Percentiles rank a stretch among this genome's conserved stretches.
These are phyloP conservation scores for Malus domestica DNA, from an alignment of 306 rosid species.

Conservation along the genomic window DNA sequence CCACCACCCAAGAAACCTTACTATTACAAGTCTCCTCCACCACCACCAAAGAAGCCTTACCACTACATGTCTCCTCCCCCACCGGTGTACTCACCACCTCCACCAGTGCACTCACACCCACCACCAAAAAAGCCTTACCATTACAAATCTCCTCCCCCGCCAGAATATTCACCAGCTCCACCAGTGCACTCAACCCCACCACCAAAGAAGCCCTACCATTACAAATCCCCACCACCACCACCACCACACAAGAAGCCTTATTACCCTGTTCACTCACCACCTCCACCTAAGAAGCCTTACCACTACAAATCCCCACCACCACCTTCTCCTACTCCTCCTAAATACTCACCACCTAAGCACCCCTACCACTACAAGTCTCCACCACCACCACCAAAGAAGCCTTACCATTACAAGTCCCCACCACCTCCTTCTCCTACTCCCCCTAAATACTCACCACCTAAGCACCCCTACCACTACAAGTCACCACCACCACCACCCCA, in stretches of 20 bases:
- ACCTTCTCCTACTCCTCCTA: too few relatives aligned
- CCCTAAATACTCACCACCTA: neutral
- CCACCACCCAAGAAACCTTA: neutral
- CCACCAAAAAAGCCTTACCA: neutral
- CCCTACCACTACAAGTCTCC: too few relatives aligned
- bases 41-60: neutral
- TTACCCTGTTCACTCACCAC: too few relatives aligned
- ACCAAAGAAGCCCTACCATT: neutral
- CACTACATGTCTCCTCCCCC: neutral
- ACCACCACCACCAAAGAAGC: too few relatives aligned
- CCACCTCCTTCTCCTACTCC: constrained; percentile 1
- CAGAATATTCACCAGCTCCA: neutral
- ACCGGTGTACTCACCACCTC: neutral
- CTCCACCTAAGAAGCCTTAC: too few relatives aligned
- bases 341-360: too few relatives aligned
- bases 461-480: neutral
- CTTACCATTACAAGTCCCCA: constrained; percentile 9
- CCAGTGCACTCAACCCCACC: too few relatives aligned
- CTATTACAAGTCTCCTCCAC: neutral
- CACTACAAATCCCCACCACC: too few relatives aligned
- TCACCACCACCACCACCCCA: constrained; percentile 15
- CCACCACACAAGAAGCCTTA: too few relatives aligned
- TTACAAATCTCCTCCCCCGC: neutral
- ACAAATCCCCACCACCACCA: neutral
- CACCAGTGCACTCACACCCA: neutral